Base-by-base conservation (phyloP, 2,329 filamentous ascomycete species). In the Hypoxylon sp. region DNA sequence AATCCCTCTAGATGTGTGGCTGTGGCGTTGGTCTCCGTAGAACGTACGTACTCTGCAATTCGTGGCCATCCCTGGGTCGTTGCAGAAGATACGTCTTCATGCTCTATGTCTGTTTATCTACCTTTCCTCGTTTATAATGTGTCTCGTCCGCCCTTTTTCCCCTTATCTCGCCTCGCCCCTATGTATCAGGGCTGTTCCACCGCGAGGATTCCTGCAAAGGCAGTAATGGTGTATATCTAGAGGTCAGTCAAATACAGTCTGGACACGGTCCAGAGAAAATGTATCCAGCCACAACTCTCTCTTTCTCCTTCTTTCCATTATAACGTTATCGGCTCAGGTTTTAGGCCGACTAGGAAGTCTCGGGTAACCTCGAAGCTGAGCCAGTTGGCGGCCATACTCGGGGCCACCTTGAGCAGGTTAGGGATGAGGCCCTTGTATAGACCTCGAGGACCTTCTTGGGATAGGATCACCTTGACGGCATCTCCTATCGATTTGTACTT, bases 351-450 rank as follows among this genome's bases (percentile, higher is more conserved):
- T 35, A 98, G 78, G 71, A 96, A 89, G 75, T 99, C 95, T 64
- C 95, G 85, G 7, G 91, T 94, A 73, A 98, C 79, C 77, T 99
- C 95, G 73, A 96, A 99, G 75, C 93, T 97, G 60, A 98, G 84
- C 94, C 95, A 99, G 75, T 91, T 97, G 68, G 92, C 96, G 13
- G 95, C 95, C 94, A 99, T 99, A 74, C 93, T 98, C 3, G 95
- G 95, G 6, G 95, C 94, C 13, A 99, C 95, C 77, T 99, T 99
- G 60, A 99, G 84, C 18, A 99, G 81, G 70, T 99, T 99, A 0
- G 95, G 95, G 13, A 93, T 86, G 66, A 99, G 94, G 53, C 95
- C 95, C 75, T 98, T 99, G 81, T 98, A 99, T 38, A 99, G 78
- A 47, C 95, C 95, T 58, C 82, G 82, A 50, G 94, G 33, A 24